Evolutionary conservation across 1,284 basidiomycete genomes (phyloP).

Genomic region (Cryptococcus wingfieldii): DNA sequence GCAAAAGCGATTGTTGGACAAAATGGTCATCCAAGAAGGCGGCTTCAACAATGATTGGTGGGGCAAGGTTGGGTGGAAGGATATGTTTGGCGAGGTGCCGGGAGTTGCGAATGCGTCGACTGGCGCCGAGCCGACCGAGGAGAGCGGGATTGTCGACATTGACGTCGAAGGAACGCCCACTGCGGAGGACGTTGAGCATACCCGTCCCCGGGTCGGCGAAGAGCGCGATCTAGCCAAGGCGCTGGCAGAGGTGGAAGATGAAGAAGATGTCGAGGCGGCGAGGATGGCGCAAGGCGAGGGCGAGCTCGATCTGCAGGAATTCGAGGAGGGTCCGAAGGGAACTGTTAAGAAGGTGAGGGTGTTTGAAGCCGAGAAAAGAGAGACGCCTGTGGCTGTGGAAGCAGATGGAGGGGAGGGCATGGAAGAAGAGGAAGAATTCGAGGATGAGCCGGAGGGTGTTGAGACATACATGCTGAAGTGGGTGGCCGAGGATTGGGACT

Average conservation of each 20-base stretch:
- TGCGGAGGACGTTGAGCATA: constrained; percentile 30
- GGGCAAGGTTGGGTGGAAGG: constrained; percentile 70
- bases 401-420: constrained; percentile 33
- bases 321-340: constrained; percentile 53
- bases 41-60: constrained; percentile 66
- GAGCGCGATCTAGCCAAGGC: constrained; percentile 58
- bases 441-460: constrained; percentile 52
- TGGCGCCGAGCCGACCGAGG: constrained; percentile 24
- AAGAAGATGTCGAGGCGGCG: constrained; percentile 77
- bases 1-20: constrained; percentile 87
- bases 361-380: constrained; percentile 3
- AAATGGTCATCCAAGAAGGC: constrained; percentile 88
- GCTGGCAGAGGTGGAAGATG: constrained; percentile 83
- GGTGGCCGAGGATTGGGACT: constrained; percentile 70
- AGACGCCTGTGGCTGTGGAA: constrained; percentile 26
- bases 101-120: constrained; percentile 13
- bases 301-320: constrained; percentile 73
- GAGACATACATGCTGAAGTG: constrained; percentile 83
- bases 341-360: background rate
- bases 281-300: constrained; percentile 74
- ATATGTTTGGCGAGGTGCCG: constrained; percentile 61
- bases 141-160: constrained; percentile 31
- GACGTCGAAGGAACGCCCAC: constrained; percentile 25
- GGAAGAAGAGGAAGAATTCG: constrained; percentile 49
- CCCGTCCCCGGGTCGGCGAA: constrained; percentile 32